Evolutionary conservation across 2,329 filamentous ascomycete species (phyloP).

Genomic region (Diaporthe sp.): DNA sequence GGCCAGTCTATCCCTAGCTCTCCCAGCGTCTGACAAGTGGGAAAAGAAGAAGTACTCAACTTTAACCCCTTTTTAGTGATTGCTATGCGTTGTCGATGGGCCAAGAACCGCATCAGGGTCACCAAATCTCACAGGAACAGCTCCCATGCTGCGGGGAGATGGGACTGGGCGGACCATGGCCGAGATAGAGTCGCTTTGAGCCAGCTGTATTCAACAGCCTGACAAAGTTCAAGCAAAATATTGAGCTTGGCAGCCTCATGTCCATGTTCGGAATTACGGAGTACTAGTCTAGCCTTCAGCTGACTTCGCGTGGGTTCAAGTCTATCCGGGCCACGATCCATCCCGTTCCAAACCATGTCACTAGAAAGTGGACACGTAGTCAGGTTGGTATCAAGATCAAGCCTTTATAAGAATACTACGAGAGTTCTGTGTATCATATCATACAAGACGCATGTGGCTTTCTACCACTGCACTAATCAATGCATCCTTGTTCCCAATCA

Average conservation of each 20-base stretch:
- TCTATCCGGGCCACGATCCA: not conserved
- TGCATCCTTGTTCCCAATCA: constrained; percentile 37
- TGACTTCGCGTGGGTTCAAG: not conserved
- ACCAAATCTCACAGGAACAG: not conserved
- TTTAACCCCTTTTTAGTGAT: not conserved
- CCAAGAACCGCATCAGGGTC: not conserved
- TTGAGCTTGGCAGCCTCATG: not conserved
- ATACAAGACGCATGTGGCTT: constrained; percentile 38
- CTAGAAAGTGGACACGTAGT: too few relatives aligned
- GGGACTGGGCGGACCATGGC: too few relatives aligned
- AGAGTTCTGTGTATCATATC: constrained; percentile 37
- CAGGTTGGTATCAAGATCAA: constrained; percentile 30
- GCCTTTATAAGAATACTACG: constrained; percentile 23
- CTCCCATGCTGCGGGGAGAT: too few relatives aligned
- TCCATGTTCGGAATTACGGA: not conserved
- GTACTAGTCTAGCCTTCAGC: too few relatives aligned
- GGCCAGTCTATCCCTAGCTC: not conserved
- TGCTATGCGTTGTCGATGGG: not conserved
- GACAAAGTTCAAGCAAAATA: not conserved
- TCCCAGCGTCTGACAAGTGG: not conserved
- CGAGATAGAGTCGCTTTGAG: not conserved
- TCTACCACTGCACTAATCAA: constrained; percentile 33
- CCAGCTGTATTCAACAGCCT: not conserved
- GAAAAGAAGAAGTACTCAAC: not conserved
- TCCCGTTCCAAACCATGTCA: not conserved